Conservation (phyloP, 768 basidiomycete species). For the Pleurotus ostreatus region DNA sequence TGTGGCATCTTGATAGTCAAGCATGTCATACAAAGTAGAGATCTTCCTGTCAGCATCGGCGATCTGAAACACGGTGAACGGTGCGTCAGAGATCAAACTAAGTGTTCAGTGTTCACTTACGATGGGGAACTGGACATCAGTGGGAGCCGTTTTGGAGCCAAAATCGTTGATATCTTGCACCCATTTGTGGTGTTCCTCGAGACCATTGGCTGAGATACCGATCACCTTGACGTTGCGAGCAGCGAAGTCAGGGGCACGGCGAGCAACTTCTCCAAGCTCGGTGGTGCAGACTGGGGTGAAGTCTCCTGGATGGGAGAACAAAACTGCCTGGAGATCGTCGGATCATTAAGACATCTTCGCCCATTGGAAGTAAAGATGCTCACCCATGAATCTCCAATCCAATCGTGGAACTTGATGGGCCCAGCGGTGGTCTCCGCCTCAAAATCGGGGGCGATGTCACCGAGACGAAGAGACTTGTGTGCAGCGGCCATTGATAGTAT, state of each 20-base stretch:
- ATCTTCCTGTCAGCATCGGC: conserved; percentile 88
- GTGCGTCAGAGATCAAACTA: background rate
- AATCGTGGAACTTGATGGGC: conserved; percentile 88
- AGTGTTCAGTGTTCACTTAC: conserved; percentile 36
- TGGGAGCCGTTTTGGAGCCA: conserved; percentile 66
- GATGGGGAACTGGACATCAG: conserved; percentile 88
- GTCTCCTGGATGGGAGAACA: conserved; percentile 95
- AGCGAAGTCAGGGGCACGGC: conserved; percentile 78
- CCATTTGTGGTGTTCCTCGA: conserved; percentile 85
- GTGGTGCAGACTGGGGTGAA: conserved; percentile 96
- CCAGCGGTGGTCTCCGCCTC: conserved; percentile 87
- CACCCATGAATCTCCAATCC: conserved; percentile 87
- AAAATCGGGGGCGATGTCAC: conserved; percentile 88
- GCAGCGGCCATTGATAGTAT: background rate
- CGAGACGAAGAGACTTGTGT: conserved; percentile 61
- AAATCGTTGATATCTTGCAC: conserved; percentile 82
- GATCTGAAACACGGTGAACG: conserved; percentile 47
- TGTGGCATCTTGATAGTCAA: conserved; percentile 91
- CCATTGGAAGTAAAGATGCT: conserved; percentile 15
- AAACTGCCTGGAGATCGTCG: conserved; percentile 51
- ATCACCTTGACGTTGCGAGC: conserved; percentile 91
- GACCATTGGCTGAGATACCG: conserved; percentile 87
- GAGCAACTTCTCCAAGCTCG: conserved; percentile 94
- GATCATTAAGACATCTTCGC: background rate
- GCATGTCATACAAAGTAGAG: conserved; percentile 89